Base-by-base conservation (phyloP, 176 grass and related monocot species). In the Echinochloa phyllopogon region DNA sequence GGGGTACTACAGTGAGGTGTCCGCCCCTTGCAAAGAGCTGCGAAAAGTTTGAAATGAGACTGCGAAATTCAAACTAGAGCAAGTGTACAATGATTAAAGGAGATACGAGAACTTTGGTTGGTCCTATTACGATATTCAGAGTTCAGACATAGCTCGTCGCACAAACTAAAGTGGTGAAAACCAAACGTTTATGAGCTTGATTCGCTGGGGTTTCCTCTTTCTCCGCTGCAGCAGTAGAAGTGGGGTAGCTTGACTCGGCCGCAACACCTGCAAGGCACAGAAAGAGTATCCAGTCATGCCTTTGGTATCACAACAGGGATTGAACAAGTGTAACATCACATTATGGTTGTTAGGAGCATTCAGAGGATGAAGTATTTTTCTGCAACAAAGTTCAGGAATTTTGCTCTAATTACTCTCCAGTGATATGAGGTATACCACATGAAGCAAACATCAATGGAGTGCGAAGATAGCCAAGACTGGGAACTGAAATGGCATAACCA, bases 221-320 rank as follows among this genome's bases (percentile, higher is more conserved):
- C 94, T 45, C 93, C 96, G 4, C 96, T 95, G 86, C 96, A 98
- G 24, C 96, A 98, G 72, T 92, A 98, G 83, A 93, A 98, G 40
- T 95, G 93, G 3, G 96, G 96, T 40, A 98, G 86, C 76, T 95
- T 98, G 57, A 98, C 96, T 74, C 93, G 89, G 49, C 93, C 96
- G n/a, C 96, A 98, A 43, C 89, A 88, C 80, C 96, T 98, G 85
- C 84, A 83, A 86, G 36, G 12, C 67, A 40, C 60, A 42, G 36
- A 42, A 38, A 77, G 6, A 2, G 2, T 64, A 73, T 37, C 56
- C 8, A 7, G 45, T 79, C 13, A 88, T 58, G 18, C 21, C 57
- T 36, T 53, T 25, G 3, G 36, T 56, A 57, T 17, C 65, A 82
- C 7, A 44, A 11, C 59, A 58, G 21, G 24, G 43, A 50, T 20